A percentile compares a stretch with the other conserved stretches of the same genome.
These are phyloP conservation scores for Lachancea lanzarotensis DNA, from an alignment of 805 yeast species.

Conservation along the genomic window DNA sequence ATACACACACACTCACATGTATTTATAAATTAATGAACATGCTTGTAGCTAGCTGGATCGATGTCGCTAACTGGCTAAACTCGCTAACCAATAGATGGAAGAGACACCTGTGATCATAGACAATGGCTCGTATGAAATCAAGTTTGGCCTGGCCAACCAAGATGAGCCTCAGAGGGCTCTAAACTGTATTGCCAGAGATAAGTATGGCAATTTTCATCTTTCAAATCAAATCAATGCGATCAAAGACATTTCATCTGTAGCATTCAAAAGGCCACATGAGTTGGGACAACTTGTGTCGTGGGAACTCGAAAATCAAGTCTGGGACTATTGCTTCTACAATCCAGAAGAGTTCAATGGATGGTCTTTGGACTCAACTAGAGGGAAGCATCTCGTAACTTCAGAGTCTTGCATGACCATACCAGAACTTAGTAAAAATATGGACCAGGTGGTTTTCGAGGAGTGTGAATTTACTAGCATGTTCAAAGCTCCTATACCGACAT, in stretches of 20 bases:
- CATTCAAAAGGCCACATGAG: slow-evolving; percentile 75
- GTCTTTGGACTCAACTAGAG: slow-evolving; percentile 36
- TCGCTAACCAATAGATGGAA: slow-evolving; percentile 14
- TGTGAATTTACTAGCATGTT: slow-evolving; percentile 70
- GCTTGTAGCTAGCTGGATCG: neutral
- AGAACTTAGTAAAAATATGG: slow-evolving; percentile 73
- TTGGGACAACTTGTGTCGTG: slow-evolving; percentile 85
- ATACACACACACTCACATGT: too few relatives aligned
- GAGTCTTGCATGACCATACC: slow-evolving; percentile 83
- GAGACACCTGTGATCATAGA: slow-evolving; percentile 54
- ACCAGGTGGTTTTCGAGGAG: slow-evolving; percentile 91
- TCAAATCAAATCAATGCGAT: slow-evolving; percentile 64
- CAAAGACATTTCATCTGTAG: slow-evolving; percentile 67
- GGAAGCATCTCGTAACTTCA: slow-evolving; percentile 58
- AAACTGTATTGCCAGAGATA: slow-evolving; percentile 68
- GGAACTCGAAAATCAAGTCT: slow-evolving; percentile 81
- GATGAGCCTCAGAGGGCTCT: slow-evolving; percentile 47
- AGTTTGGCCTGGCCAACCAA: slow-evolving; percentile 45
- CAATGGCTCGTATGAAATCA: slow-evolving; percentile 83
- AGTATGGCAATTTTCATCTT: slow-evolving; percentile 64
- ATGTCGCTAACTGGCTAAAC: neutral
- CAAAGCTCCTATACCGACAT: slow-evolving; percentile 54
- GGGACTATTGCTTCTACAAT: slow-evolving; percentile 71
- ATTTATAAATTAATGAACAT: too few relatives aligned
- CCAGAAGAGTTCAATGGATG: slow-evolving; percentile 34